Percentiles rank a stretch among this genome's conserved stretches.
Conservation (phyloP, 2,329 filamentous ascomycete species). For the Podosphaera leucotricha region DNA sequence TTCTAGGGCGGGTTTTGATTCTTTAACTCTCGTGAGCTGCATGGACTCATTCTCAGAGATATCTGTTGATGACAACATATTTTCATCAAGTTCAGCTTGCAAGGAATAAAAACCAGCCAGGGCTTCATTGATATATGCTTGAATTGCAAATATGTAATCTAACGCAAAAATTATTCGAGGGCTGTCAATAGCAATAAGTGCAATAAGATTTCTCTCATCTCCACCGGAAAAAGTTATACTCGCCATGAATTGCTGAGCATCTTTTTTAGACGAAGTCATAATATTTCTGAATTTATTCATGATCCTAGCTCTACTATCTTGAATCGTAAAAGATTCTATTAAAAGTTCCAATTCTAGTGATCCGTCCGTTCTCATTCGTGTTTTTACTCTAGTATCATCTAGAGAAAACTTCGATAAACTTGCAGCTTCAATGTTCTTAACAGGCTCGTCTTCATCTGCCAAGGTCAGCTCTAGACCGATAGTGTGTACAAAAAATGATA, state of each 20-base stretch:
- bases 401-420: slow-evolving; percentile 87
- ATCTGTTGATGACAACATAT: slow-evolving; percentile 30
- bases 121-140: slow-evolving; percentile 56
- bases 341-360: slow-evolving; percentile 82
- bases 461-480: slow-evolving; percentile 74
- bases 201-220: slow-evolving; percentile 58
- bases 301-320: slow-evolving; percentile 70
- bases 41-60: slow-evolving; percentile 36
- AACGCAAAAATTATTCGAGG: slow-evolving; percentile 85
- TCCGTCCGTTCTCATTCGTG: slow-evolving; percentile 77
- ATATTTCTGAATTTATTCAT: slow-evolving; percentile 94
- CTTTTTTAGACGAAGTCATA: slow-evolving; percentile 89
- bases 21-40: slow-evolving; percentile 1
- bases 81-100: slow-evolving; percentile 25
- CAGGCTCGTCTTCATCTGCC: slow-evolving; percentile 48
- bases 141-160: slow-evolving; percentile 81
- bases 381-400: slow-evolving; percentile 76
- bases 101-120: slow-evolving; percentile 37
- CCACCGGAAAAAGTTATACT: slow-evolving; percentile 82
- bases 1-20: slow-evolving; percentile 3
- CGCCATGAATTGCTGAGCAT: slow-evolving; percentile 95
- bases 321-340: slow-evolving; percentile 83
- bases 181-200: slow-evolving; percentile 83
- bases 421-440: slow-evolving; percentile 53
- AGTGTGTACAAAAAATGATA: slow-evolving; percentile 72